phyloP scores from a whole-genome alignment of 192 early-diverging fungal genomes.

The Phlyctochytrium arcticum region DNA sequence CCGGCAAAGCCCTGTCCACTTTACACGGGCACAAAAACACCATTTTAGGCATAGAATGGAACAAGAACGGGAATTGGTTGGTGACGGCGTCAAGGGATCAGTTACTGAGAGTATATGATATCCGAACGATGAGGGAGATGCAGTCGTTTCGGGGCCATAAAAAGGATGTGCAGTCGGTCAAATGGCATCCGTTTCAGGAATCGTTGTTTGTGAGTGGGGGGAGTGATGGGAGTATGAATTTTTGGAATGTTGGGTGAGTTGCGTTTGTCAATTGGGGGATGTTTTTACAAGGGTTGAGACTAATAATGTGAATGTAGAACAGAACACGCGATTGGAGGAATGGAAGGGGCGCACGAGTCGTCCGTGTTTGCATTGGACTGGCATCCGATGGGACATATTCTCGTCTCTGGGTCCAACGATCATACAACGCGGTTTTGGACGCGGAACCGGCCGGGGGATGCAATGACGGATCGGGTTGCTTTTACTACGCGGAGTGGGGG shows the following conservation, averaged over 20 bases:
- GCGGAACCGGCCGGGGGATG: constrained; percentile 80
- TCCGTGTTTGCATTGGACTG: constrained; percentile 94
- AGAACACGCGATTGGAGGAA: constrained; percentile 39
- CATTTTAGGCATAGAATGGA: constrained; percentile 87
- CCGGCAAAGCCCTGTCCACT: constrained; percentile 78
- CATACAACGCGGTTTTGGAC: constrained; percentile 96
- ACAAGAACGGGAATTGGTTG: constrained; percentile 96
- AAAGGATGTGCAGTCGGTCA: constrained; percentile 80
- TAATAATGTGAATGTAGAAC: constrained; percentile 10
- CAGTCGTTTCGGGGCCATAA: constrained; percentile 80
- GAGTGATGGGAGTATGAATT: constrained; percentile 78
- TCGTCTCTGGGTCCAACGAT: constrained; percentile 93
- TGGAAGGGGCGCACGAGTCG: constrained; percentile 82
- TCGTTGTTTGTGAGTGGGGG: constrained; percentile 86
- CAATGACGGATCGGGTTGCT: constrained; percentile 42
- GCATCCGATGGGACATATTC: constrained; percentile 94
- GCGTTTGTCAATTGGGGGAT: constrained; percentile 14
- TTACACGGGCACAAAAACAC: constrained; percentile 95
- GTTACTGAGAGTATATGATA: constrained; percentile 89
- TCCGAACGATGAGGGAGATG: constrained; percentile 87
- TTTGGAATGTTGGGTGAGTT: constrained; percentile 91
- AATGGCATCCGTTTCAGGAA: constrained; percentile 96
- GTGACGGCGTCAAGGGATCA: constrained; percentile 87
- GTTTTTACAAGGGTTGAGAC: constrained; percentile 1
- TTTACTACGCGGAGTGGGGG: not conserved